Base-by-base conservation (phyloP, 2,329 filamentous ascomycete species). In the Aspergillus fumigatiaffinis region DNA sequence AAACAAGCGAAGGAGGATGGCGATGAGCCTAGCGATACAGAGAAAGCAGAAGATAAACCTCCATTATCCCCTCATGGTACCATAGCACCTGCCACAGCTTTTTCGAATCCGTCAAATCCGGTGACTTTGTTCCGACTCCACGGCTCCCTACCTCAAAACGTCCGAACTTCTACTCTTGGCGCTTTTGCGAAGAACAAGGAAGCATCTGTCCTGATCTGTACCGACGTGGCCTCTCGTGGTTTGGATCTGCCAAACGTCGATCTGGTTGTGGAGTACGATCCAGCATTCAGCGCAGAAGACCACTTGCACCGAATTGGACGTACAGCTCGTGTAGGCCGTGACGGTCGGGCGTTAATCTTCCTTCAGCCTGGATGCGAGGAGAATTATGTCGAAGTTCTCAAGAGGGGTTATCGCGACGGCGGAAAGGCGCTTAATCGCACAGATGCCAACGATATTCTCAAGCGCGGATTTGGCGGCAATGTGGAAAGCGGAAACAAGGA, bases 231-330 rank as follows among this genome's bases (percentile, higher is more conserved):
- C 12, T 94, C 94, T 21, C 91, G 94, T 70, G 94, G 94, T 78
- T 86, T 99, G 46, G 94, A 99, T 79, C 85, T 99, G 17, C 93
- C 93, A 0, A 93, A 94, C 52, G 91, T 99, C 52, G 94, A 99
- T 72, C 82, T 97, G 21, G 92, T 99, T 51, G 84, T 99, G 56
- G 94, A 99, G 73, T 97, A 96, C 71, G 94, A 99, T 70, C 92
- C 94, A 0, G 91, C 94, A 2, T 97, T 97, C 76, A 91, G 89
- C 70, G 87, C 91, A 25, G 90, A 92, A 59, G 94, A 99, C 73
- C 94, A 99, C 73, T 83, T 97, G 7, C 94, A 99, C 77, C 88
- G 94, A 55, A 91, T 97, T 55, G 94, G 94, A 54, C 89, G 94
- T 73, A 99, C 94, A 10, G 94, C 94, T 3, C 90, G 94, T 80